Conservation (phyloP, 805 yeast species). For the Zygosaccharomyces siamensis region DNA sequence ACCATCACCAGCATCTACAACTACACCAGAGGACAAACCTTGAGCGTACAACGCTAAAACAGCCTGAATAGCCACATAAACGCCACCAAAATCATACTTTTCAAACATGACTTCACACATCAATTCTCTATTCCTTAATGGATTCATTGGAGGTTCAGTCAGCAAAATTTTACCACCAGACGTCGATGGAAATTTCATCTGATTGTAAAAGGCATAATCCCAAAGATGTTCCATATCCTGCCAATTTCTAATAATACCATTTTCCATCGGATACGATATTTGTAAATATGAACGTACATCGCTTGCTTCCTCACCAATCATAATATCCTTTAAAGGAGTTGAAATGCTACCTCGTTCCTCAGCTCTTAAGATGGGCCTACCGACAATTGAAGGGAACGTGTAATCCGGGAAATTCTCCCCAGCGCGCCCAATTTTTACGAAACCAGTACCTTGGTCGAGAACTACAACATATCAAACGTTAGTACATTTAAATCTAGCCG, state of each 20-base stretch:
- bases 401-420: constrained; percentile 96
- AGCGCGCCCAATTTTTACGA: constrained; percentile 93
- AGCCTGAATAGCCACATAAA: constrained; percentile 94
- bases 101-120: constrained; percentile 96
- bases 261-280: constrained; percentile 97
- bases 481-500: constrained; percentile 4
- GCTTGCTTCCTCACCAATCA: constrained; percentile 96
- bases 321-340: constrained; percentile 83
- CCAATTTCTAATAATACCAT: constrained; percentile 96
- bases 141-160: constrained; percentile 99
- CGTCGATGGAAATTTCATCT: constrained; percentile 73
- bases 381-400: constrained; percentile 96
- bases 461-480: constrained; percentile 39
- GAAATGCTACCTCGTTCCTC: constrained; percentile 70
- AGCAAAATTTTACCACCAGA: constrained; percentile 75
- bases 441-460: constrained; percentile 98
- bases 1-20: constrained; percentile 93
- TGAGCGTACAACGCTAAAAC: constrained; percentile 97
- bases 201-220: constrained; percentile 95
- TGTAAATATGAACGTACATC: constrained; percentile 86
- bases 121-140: constrained; percentile 79
- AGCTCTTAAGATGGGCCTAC: constrained; percentile 94
- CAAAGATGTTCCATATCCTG: constrained; percentile 97
- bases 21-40: constrained; percentile 94
- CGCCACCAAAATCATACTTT: constrained; percentile 86